Base-by-base conservation (phyloP, 495 filamentous ascomycete species). In the Neurospora pannonica region DNA sequence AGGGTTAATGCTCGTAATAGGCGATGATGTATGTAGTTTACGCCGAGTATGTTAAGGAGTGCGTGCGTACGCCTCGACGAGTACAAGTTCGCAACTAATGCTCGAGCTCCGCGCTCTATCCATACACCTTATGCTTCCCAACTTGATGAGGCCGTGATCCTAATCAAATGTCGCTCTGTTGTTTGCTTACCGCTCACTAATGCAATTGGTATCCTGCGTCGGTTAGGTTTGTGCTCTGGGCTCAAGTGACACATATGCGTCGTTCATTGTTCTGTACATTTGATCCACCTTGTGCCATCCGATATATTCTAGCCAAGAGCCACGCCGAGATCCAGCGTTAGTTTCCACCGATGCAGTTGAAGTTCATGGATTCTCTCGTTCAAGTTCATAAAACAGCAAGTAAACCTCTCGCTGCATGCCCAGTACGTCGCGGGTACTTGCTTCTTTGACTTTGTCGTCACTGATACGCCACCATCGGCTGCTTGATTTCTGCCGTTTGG, bases 401-500 rank as follows among this genome's bases (percentile, higher is more conserved):
- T 98, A 99, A 0, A 98, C 95, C 81, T 98, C 96, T 76, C 90
- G 91, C 81, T 98, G 94, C 95, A 98, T 97, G 11, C 88, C 88
- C 72, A 99, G 79, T 28, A 99, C 94, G 71, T 99, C 95, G 70
- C 88, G 89, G 3, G 94, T 98, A 82, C 92, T 96, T 73, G 93
- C 91, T 79, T 98, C 95, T 78, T 95, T 97, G 73, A 98, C 88
- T 79, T 98, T 98, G 42, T 98, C 96, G 79, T 99, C 96, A 46
- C 95, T 98, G 70, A 99, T 98, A 17, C 96, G 89, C 96, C 96
- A 99, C 96, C 96, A 99, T 24, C 93, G 88, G 77, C 92, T 88
- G 72, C 84, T 88, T n/a, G 85, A 89, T 77, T 90, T 90, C 74
- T 85, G 88, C 40, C 86, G 83, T 76, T 87, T 90, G 24, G 86